Evolutionary conservation across 495 filamentous ascomycete genomes (phyloP), one percentile per base, ranked within the genome.

Genomic region (Hypoxylon lenormandii): DNA sequence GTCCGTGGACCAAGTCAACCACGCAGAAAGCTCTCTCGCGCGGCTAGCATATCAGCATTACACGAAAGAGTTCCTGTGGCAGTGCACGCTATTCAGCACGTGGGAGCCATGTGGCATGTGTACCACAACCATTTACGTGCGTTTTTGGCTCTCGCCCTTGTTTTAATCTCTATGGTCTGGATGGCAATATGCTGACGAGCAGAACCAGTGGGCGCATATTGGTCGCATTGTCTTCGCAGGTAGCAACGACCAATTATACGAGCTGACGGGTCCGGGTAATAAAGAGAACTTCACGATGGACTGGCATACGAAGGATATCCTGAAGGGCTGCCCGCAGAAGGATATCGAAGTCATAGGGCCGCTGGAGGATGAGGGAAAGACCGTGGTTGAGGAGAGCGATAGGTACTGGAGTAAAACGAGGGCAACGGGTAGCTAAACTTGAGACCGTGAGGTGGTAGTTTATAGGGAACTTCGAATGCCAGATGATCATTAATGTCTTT

Each of bases 31-130:
- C 58, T 80, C 80, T 48, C 76, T 86, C 0, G 85, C 83, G 0
- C 78, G 83, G 50, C 76, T 84, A 43, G 81, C 84, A 4, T 83
- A 84, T 30, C 73, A 75, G 3, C 84, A 85, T 60, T 86, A 82
- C 55, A 71, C 79, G 12, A 81, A 80, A 66, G 77, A 78, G 5
- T 87, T 80, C 63, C 77, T 86, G 0, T 80, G 79, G 70, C 66
- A 60, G 8, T 85, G 83, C 60, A 85, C 85, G 2, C 72, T 86
- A 21, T 78, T 85, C 18, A 82, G 80, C 13, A 85, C 83, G 5
- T 87, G 85, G 83, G 84, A 87, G 66, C 85, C 84, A 5, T 86
- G 84, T 66, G 84, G 81, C 15, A 86, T 86, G 84, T 86, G 85
- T 62, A 74, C 72, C 16, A 50, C 61, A 15, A 74, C 72, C 5